Evolutionary conservation across 768 basidiomycete genomes (phyloP), one percentile per base, ranked within the genome.

Genomic region (Psilocybe cyanescens): DNA sequence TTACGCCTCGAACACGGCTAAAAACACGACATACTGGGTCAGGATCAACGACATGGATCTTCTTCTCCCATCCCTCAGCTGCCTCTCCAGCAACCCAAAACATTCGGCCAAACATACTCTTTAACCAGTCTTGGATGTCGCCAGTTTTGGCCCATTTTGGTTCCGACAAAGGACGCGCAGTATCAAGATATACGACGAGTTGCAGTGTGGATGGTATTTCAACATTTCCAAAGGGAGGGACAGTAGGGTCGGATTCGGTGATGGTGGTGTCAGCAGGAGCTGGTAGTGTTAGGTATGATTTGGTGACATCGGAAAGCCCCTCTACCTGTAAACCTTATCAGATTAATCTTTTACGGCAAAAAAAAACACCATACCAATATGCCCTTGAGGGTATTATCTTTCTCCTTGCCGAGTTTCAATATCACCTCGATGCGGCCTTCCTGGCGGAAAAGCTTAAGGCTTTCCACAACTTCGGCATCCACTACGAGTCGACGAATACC

Each of bases 61-160:
- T 97, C 76, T 90, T 94, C 75, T 92, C 91, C 97, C 97, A 99
- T 8, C 92, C 91, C 64, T 90, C 90, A n/a, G 88, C 86, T 11
- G 88, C 90, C 56, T 91, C 90, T 4, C 89, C 90, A 29, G 90
- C 84, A 49, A 90, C 88, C 90, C 90, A 92, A 70, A 92, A 92
- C 88, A 91, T 91, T 39, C 91, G 81, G 2, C 92, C 92, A 73
- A 94, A 91, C 82, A 93, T 92, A 67, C 85, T 92, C 73, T 87
- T 86, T 67, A 94, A 77, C 96, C 96, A 99, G 41, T 95, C 95
- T 67, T 97, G 94, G 24, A 96, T 86, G 70, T 96, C 92, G 31
- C 97, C 97, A 7, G 91, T 90, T 74, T 95, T 94, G 39, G 95
- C 94, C 97, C 97, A 99, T 72, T 94, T 92, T 6, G 97, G 95